Percentiles rank a stretch among this genome's conserved stretches.
phyloP scores from a whole-genome alignment of 2,329 filamentous ascomycete species.

The Verticillium dahliae region DNA sequence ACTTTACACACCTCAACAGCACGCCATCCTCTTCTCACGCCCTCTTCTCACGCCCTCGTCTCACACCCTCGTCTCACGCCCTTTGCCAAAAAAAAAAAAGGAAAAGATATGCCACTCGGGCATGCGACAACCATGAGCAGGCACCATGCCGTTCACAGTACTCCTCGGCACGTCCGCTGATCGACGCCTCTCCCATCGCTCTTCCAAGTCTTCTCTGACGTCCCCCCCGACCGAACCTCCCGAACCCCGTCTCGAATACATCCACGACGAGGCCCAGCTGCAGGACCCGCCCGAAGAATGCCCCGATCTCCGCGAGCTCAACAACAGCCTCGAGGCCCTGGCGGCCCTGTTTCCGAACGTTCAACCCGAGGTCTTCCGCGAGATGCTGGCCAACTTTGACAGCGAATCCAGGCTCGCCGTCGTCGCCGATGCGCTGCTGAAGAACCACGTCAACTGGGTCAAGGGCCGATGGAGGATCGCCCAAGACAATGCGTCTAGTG shows the following conservation, averaged over 20 bases:
- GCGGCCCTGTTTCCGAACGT: conserved; percentile 71
- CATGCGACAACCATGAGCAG: conserved; percentile 9
- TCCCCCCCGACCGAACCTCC: conserved; percentile 19
- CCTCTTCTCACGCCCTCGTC: no score
- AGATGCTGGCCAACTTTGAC: conserved; percentile 70
- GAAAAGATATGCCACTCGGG: not conserved
- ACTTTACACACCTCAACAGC: no score
- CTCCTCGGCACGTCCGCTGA: conserved; percentile 12
- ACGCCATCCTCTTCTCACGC: no score
- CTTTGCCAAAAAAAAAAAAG: not conserved
- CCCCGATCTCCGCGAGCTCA: conserved; percentile 62
- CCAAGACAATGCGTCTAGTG: conserved; percentile 14
- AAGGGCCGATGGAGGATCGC: conserved; percentile 57
- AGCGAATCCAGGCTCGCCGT: conserved; percentile 71
- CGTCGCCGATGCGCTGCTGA: conserved; percentile 70
- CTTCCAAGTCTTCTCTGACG: conserved; percentile 3
- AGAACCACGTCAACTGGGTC: conserved; percentile 63
- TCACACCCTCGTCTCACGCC: not conserved
- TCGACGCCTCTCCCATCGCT: conserved; percentile 1
- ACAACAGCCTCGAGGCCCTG: conserved; percentile 61
- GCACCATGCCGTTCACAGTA: conserved; percentile 10
- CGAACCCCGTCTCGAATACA: conserved; percentile 34
- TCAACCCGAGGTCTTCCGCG: conserved; percentile 75
- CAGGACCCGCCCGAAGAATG: conserved; percentile 40
- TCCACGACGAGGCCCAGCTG: conserved; percentile 51